Percentiles rank a stretch among this genome's conserved stretches.
Evolutionary conservation across 768 basidiomycete species (phyloP).

Genomic region (Brasilioporus rufonigricans): DNA sequence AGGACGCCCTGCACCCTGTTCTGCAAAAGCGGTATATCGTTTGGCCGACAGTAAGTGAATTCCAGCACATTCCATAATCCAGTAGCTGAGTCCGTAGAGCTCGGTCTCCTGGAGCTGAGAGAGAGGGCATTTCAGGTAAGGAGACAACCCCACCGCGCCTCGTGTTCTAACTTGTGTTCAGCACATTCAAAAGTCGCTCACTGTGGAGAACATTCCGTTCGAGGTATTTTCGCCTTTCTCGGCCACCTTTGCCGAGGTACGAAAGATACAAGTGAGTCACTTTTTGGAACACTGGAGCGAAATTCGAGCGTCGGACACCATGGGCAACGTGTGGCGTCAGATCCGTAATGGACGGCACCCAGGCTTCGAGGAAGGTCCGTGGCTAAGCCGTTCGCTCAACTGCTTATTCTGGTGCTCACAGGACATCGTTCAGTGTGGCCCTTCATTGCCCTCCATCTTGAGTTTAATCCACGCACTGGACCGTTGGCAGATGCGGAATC

Average conservation of each 20-base stretch:
- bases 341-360: conserved; percentile 81
- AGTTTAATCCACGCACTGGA: conserved; percentile 48
- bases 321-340: conserved; percentile 83
- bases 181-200: conserved; percentile 76
- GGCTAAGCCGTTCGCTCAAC: background rate
- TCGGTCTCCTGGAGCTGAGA: conserved; percentile 71
- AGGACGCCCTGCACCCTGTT: conserved; percentile 67
- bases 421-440: conserved; percentile 54
- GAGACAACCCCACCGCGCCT: background rate
- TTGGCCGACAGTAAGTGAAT: conserved; percentile 73
- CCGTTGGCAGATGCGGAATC: conserved; percentile 19
- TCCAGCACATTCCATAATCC: background rate
- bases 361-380: conserved; percentile 81
- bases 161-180: conserved; percentile 26
- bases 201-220: conserved; percentile 76
- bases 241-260: conserved; percentile 75
- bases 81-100: conserved; percentile 40
- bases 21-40: conserved; percentile 81
- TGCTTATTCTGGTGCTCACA: conserved; percentile 5
- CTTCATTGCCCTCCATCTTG: conserved; percentile 57
- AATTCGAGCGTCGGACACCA: conserved; percentile 78
- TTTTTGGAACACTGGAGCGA: conserved; percentile 82
- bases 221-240: conserved; percentile 88
- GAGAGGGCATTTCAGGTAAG: conserved; percentile 61
- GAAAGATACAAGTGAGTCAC: conserved; percentile 78